A percentile compares a stretch with the other conserved stretches of the same genome.
phyloP scores from a whole-genome alignment of 352 stramenopile species.

The Detonula confervacea region DNA sequence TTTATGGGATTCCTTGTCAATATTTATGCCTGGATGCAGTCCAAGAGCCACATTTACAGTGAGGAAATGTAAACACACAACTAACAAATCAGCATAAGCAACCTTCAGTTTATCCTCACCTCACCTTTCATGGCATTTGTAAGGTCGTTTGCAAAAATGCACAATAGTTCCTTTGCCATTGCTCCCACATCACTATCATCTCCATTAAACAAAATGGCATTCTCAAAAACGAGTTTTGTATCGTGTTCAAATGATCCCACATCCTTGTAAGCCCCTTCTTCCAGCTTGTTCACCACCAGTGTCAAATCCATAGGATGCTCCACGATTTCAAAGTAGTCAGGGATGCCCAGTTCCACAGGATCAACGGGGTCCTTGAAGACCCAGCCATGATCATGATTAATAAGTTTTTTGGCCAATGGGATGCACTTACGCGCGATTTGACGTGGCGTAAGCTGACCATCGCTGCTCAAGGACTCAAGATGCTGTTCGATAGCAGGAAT shows the following conservation, averaged over 20 bases:
- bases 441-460: constrained; percentile 85
- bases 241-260: constrained; percentile 87
- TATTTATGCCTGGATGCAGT: constrained; percentile 42
- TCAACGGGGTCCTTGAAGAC: constrained; percentile 96
- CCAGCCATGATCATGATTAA: constrained; percentile 95
- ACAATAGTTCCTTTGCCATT: constrained; percentile 90
- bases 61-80: not conserved
- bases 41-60: constrained; percentile 5
- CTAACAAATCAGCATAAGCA: constrained; percentile 1
- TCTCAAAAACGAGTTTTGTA: constrained; percentile 89
- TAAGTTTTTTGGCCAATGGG: constrained; percentile 92
- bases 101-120: constrained; percentile 7
- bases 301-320: constrained; percentile 98
- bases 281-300: constrained; percentile 94
- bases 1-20: constrained; percentile 78
- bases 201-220: constrained; percentile 94
- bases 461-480: constrained; percentile 90
- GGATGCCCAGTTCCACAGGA: constrained; percentile 94
- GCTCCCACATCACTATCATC: constrained; percentile 94
- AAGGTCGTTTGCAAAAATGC: constrained; percentile 92
- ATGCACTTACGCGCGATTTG: constrained; percentile 92
- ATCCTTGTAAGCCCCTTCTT: constrained; percentile 92
- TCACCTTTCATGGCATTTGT: constrained; percentile 76
- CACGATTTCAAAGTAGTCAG: constrained; percentile 99
- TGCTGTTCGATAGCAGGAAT: constrained; percentile 91